Evolutionary conservation across 2,329 filamentous ascomycete genomes (phyloP), one percentile per base, ranked within the genome.

Genomic region (Penicillium olsonii): DNA sequence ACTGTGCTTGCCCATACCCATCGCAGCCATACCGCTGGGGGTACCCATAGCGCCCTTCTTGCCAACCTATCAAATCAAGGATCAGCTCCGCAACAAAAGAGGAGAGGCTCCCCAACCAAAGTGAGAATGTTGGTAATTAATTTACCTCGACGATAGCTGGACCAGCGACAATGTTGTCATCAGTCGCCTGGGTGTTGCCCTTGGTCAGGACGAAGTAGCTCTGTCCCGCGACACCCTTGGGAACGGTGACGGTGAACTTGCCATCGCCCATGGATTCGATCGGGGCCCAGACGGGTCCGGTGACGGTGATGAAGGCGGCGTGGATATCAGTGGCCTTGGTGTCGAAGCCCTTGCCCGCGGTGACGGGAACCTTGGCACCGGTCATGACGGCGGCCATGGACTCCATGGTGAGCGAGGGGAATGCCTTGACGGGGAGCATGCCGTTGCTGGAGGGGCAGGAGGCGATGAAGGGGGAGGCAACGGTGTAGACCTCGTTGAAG

Each of bases 401-500:
- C 24, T 9, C 48, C 45, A 57, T 48, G 2, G 63, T 55, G 3
- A 86, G 70, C 11, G 63, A 53, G 5, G 83, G 81, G 70, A 86
- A 85, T 0, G 82, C 78, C 69, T 78, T 83, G 63, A 88, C 78
- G 2, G 84, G 82, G 2, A 87, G 73, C 2, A 70, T 56, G 0
- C 76, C 69, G 64, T 85, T 85, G 57, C 68, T 72, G 6, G 70
- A 54, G 1, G 84, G 82, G 67, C 84, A 87, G 2, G 70, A 67
- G 4, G 67, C 74, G 65, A 87, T 84, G 69, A 87, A 87, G 46
- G 75, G 72, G 0, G 82, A 76, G 0, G 84, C 84, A n/a, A 88
- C 77, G 3, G 83, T 84, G 74, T 78, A 85, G 40, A 87, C 83
- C 59, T 79, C 70, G 66, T 84, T 78, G 62, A 80, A 75, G 55